Percentiles rank a stretch among this genome's conserved stretches.
These are phyloP conservation scores for Aspergillus hortae DNA, from an alignment of 2,329 filamentous ascomycete species.

Conservation along the genomic window DNA sequence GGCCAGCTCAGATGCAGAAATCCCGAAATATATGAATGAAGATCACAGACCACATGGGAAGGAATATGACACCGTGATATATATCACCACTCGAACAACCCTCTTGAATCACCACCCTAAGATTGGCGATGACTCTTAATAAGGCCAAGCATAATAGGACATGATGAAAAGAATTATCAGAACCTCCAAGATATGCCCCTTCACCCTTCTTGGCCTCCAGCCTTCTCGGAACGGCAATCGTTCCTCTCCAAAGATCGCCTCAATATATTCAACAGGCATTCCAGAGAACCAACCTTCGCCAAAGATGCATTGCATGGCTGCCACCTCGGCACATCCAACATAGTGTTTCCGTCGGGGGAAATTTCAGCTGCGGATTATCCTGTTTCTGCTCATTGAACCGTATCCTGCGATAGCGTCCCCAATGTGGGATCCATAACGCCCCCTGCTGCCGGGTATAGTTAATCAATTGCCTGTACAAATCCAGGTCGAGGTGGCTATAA, in stretches of 20 bases:
- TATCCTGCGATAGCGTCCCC: constrained; percentile 9
- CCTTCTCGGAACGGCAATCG: constrained; percentile 15
- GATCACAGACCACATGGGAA: no score
- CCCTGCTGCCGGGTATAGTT: background rate
- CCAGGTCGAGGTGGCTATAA: constrained; percentile 4
- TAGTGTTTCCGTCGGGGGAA: constrained; percentile 8
- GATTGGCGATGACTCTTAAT: no score
- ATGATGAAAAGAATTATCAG: constrained; percentile 3
- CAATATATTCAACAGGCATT: constrained; percentile 11
- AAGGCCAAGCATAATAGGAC: constrained; percentile 13
- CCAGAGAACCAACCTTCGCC: constrained; percentile 6
- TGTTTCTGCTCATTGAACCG: constrained; percentile 9
- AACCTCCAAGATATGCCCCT: constrained; percentile 9
- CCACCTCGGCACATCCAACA: constrained; percentile 10
- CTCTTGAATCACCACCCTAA: no score
- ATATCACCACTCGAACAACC: no score
- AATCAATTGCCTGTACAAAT: constrained; percentile 4
- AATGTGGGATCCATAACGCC: constrained; percentile 1
- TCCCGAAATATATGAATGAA: no score
- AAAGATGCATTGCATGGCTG: constrained; percentile 9
- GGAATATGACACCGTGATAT: no score
- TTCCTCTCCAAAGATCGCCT: constrained; percentile 14
- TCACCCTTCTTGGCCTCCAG: constrained; percentile 11
- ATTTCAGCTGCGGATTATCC: constrained; percentile 4
- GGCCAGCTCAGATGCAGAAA: no score